Percentiles rank a stretch among this genome's conserved stretches.
Evolutionary conservation across 345 rosid species (phyloP).

Genomic region (Corymbia maculata): DNA sequence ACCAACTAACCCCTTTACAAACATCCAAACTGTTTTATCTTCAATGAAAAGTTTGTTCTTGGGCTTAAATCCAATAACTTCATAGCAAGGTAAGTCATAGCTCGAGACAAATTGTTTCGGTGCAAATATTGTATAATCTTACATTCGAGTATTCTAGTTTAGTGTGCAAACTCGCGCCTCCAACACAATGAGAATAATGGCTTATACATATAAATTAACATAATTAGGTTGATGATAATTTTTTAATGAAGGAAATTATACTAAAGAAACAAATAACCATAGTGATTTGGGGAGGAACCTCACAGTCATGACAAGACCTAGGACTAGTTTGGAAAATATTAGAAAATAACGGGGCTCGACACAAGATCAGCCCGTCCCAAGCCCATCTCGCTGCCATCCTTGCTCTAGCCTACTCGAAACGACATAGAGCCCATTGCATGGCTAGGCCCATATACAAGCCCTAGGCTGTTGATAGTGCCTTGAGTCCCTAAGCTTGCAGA

Average conservation of each 20-base stretch:
- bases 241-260: neutral
- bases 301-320: neutral
- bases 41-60: no score
- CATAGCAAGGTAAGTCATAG: neutral
- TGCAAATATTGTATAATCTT: neutral
- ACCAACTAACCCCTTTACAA: neutral
- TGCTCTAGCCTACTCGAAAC: neutral
- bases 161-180: neutral
- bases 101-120: neutral
- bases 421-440: neutral
- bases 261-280: neutral
- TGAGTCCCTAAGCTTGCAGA: neutral
- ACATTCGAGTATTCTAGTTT: neutral
- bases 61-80: neutral
- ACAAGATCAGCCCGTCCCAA: neutral
- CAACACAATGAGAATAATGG: neutral
- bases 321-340: neutral
- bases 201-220: neutral
- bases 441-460: neutral
- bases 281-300: neutral
- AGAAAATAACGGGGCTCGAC: neutral
- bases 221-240: no score
- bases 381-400: neutral
- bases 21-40: neutral
- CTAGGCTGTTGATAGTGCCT: fast-evolving